These are phyloP conservation scores for Glebionis coronaria DNA, from an alignment of 129 eudicot genomes.

Conservation along the genomic window DNA sequence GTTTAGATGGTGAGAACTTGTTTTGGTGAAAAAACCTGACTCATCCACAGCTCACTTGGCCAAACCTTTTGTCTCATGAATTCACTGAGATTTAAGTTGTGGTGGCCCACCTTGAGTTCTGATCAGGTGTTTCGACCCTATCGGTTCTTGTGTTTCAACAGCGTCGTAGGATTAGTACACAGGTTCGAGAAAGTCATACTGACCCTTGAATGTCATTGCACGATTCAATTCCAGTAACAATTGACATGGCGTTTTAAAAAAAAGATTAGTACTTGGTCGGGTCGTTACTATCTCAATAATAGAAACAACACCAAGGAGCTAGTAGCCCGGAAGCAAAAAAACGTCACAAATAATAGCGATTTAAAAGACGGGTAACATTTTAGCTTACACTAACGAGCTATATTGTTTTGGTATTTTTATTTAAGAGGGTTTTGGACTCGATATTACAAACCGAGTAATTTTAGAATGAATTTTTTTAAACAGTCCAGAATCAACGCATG, in stretches of 20 bases:
- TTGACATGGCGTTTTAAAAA: too few species aligned
- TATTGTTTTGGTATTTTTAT: too few species aligned
- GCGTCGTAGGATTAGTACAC: not conserved
- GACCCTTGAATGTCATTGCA: too few species aligned
- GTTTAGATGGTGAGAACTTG: slow-evolving; percentile 30
- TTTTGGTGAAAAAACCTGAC: slow-evolving; percentile 24
- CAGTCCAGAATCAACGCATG: too few species aligned
- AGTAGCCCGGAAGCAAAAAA: not conserved
- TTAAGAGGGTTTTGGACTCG: too few species aligned
- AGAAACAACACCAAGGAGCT: not conserved
- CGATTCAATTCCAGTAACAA: too few species aligned
- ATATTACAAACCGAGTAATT: too few species aligned
- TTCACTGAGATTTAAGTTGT: slow-evolving; percentile 17
- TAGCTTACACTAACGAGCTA: too few species aligned
- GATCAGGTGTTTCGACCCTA: slow-evolving; percentile 12
- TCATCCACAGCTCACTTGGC: slow-evolving; percentile 40
- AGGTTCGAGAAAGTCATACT: too few species aligned
- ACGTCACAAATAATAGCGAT: too few species aligned
- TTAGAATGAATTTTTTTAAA: too few species aligned
- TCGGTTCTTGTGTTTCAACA: slow-evolving; percentile 1
- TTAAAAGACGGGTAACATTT: too few species aligned
- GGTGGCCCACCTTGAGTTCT: slow-evolving; percentile 25
- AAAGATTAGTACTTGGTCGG: not conserved
- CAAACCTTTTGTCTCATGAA: slow-evolving; percentile 29
- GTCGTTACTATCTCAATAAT: not conserved